These are phyloP conservation scores for Thozetella sp. DNA, from an alignment of 495 filamentous ascomycete species.

Conservation along the genomic window DNA sequence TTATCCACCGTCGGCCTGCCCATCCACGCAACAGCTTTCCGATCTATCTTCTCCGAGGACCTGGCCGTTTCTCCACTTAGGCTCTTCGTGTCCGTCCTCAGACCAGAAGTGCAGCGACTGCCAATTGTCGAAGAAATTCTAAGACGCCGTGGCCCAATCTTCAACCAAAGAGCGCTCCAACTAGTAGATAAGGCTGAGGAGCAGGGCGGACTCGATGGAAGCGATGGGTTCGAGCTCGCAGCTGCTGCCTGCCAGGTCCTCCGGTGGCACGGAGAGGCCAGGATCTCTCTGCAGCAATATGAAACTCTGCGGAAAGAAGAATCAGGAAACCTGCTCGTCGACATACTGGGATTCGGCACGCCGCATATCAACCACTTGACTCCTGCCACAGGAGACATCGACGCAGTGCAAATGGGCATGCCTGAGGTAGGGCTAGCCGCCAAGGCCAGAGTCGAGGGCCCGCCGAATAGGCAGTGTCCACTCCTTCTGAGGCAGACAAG, in stretches of 20 bases:
- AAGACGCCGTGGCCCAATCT: background rate
- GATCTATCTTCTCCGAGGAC: background rate
- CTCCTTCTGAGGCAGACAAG: background rate
- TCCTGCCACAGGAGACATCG: background rate
- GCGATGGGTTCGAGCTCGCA: background rate
- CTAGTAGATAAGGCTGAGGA: background rate
- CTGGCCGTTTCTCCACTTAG: background rate
- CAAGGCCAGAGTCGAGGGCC: background rate
- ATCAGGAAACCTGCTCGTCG: background rate
- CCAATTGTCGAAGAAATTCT: background rate
- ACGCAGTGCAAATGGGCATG: background rate
- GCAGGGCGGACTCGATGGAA: background rate
- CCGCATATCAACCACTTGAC: slow-evolving; percentile 1
- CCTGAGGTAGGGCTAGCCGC: background rate
- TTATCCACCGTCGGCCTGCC: background rate
- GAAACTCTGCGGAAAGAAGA: background rate
- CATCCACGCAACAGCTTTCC: slow-evolving; percentile 1
- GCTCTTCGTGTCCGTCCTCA: background rate
- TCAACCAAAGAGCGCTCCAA: background rate
- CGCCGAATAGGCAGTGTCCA: background rate
- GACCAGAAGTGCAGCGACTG: background rate
- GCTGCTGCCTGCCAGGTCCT: background rate
- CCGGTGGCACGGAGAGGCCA: background rate
- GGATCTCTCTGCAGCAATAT: background rate
- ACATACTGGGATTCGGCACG: background rate